Evolutionary conservation across 139 green algal genomes (phyloP).

Genomic region (Pleodorina starrii): DNA sequence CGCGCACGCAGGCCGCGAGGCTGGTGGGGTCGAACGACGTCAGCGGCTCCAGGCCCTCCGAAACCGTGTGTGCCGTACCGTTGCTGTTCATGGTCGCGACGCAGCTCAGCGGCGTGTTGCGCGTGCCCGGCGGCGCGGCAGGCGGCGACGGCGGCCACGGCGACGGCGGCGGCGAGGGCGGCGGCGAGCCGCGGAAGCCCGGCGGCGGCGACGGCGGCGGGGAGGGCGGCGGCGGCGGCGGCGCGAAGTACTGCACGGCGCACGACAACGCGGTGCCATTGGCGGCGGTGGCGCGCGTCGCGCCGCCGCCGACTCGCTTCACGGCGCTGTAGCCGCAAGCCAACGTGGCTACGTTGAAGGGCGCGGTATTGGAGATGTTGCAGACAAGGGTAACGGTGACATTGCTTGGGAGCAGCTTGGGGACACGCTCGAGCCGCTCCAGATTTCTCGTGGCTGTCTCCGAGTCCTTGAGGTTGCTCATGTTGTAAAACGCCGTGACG

Average conservation of each 20-base stretch:
- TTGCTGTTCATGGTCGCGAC: neutral
- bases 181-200: neutral
- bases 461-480: neutral
- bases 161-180: neutral
- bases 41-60: constrained; percentile 19
- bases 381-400: constrained; percentile 3
- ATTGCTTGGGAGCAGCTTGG: neutral
- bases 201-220: neutral
- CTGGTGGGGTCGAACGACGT: neutral
- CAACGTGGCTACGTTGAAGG: neutral
- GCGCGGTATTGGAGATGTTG: constrained; percentile 10
- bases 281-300: neutral
- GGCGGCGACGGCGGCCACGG: neutral
- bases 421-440: neutral
- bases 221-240: neutral
- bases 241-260: neutral
- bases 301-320: neutral
- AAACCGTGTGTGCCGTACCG: constrained; percentile 4
- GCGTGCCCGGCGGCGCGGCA: neutral
- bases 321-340: neutral
- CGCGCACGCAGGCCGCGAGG: neutral
- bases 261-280: neutral
- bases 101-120: neutral
- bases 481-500: constrained; percentile 10
- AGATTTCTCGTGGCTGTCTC: neutral